These are phyloP conservation scores for Colletotrichum sp. DNA, from an alignment of 2,329 filamentous ascomycete species.

Conservation along the genomic window DNA sequence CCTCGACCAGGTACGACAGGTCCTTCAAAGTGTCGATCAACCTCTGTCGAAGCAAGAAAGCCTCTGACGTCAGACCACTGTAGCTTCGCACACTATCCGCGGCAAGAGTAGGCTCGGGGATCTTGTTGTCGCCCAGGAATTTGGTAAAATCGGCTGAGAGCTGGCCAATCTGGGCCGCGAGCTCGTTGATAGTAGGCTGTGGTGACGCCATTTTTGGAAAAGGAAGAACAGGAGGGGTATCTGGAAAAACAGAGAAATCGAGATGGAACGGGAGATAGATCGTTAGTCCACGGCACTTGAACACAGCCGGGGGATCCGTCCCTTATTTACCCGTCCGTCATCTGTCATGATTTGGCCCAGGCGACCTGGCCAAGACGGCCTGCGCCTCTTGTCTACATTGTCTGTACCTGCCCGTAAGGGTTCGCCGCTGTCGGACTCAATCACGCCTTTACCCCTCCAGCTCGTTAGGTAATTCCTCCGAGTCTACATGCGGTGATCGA, in stretches of 20 bases:
- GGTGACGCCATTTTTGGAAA: constrained; percentile 31
- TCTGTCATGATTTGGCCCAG: neutral
- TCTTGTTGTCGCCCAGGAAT: constrained; percentile 45
- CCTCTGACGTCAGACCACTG: constrained; percentile 42
- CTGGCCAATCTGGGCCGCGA: constrained; percentile 50
- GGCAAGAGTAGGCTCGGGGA: constrained; percentile 45
- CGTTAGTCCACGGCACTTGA: neutral
- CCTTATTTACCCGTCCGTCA: neutral
- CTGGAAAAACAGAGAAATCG: neutral
- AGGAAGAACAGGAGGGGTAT: constrained; percentile 14
- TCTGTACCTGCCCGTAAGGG: neutral
- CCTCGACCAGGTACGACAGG: constrained; percentile 49
- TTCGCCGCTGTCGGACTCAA: neutral
- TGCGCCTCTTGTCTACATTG: neutral
- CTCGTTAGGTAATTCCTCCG: constrained; percentile 1
- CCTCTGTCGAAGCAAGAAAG: constrained; percentile 46
- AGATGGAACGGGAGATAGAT: neutral
- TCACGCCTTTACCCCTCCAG: neutral
- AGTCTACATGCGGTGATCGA: neutral
- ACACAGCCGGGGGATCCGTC: neutral
- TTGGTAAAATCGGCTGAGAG: constrained; percentile 45
- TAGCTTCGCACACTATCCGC: constrained; percentile 49
- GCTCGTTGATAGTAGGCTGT: constrained; percentile 41
- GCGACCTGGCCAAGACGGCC: neutral
- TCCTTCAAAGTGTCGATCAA: constrained; percentile 51